Base-by-base conservation (phyloP, 768 basidiomycete genomes). In the Boletus bicolor region DNA sequence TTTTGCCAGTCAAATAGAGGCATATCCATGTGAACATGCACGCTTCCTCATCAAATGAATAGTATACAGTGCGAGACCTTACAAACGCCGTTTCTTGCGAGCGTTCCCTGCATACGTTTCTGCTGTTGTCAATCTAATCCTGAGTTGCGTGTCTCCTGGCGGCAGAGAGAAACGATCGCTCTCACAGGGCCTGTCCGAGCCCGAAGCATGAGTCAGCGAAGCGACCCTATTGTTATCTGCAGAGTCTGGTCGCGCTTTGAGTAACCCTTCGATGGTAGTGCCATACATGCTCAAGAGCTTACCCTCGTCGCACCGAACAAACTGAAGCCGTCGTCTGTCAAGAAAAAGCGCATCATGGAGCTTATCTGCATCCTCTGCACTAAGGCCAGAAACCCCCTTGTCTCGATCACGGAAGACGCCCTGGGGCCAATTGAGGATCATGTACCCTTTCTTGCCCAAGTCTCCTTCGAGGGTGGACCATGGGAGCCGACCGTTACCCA, bases 391-490 rank as follows among this genome's bases (percentile, higher is more conserved):
- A 11, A 53, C 35, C 5, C 55, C 51, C 34, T 53, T 57, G 5
- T 44, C 55, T 14, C 7, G 43, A 1, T 61, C 53, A 4, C 53
- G 55, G 24, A 39, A 24, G 2, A 61, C 51, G 0, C 42, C 50
- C 2, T 45, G 12, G 0, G 61, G 61, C 61, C 55, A 61, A 15
- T 61, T 49, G 17, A 49, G 0, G 9, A 61, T 51, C 32, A 0
- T 36, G 21, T 57, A 63, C 3, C 60, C 56, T 2, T 43, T 42
- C 39, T 42, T 55, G 12, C 4, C 6, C 1, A 58, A 9, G 9
- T 62, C 48, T 2, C 8, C 15, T n/a, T 59, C 42, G 19, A 63
- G 57, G 4, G 57, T 63, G 2, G 53, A 56, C 62, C 60, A 59
- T 0, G 54, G 62, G 0, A 63, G 56, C 0, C 56, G 54, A 19